Evolutionary conservation across 1,139 yeast genomes (phyloP).

Genomic region (Tardiomyces blankii): DNA sequence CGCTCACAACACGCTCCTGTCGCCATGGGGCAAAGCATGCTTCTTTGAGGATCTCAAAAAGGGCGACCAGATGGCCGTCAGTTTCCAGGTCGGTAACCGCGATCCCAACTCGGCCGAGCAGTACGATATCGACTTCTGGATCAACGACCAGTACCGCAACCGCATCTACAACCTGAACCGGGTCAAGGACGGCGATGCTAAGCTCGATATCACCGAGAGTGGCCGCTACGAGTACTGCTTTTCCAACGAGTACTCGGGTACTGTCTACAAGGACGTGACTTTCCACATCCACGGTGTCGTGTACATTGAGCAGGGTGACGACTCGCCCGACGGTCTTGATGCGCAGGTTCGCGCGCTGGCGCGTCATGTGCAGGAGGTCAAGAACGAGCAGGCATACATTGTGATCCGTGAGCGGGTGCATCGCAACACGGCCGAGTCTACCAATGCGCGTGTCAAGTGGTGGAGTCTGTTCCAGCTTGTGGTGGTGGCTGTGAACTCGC

Average conservation of each 20-base stretch:
- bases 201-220: slow-evolving; percentile 46
- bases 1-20: slow-evolving; percentile 76
- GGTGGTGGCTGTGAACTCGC: slow-evolving; percentile 75
- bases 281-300: slow-evolving; percentile 93
- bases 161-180: slow-evolving; percentile 39
- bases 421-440: slow-evolving; percentile 96
- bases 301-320: slow-evolving; percentile 77
- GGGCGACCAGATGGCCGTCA: slow-evolving; percentile 79
- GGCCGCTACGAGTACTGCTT: slow-evolving; percentile 90
- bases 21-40: slow-evolving; percentile 83
- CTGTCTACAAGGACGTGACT: slow-evolving; percentile 80
- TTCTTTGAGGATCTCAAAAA: slow-evolving; percentile 73
- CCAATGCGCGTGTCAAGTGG: slow-evolving; percentile 95
- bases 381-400: slow-evolving; percentile 79
- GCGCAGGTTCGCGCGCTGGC: slow-evolving; percentile 69
- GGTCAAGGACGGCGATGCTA: slow-evolving; percentile 74
- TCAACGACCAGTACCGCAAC: slow-evolving; percentile 32
- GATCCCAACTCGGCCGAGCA: slow-evolving; percentile 71
- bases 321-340: slow-evolving; percentile 73
- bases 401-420: slow-evolving; percentile 96
- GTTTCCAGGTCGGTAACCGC: slow-evolving; percentile 92
- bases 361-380: slow-evolving; percentile 73
- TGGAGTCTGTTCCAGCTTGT: slow-evolving; percentile 90
- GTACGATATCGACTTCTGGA: slow-evolving; percentile 62
- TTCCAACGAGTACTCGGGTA: slow-evolving; percentile 66